Evolutionary conservation across 148 eudicot genomes (phyloP), one percentile per base, ranked within the genome.

Genomic region (Vaccinium darrowii): DNA sequence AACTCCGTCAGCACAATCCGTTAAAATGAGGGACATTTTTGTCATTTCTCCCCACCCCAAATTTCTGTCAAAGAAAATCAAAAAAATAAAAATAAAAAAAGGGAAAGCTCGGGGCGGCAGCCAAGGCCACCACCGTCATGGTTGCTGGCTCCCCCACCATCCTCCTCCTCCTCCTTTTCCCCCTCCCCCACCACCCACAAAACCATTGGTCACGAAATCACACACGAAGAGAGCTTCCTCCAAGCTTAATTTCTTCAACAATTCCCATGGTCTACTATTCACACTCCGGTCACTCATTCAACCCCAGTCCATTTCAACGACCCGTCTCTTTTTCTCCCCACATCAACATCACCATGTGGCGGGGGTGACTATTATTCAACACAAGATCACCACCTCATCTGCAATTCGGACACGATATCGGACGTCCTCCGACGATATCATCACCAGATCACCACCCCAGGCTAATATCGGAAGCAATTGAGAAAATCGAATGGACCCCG

Each of bases 401-500:
- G 5, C 94, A 91, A 69, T 94, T 92, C 84, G 93, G 89, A 0
- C 89, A 91, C 72, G 92, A 94, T n/a, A 33, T 33, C 36, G 90
- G 90, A 33, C 36, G 36, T 7, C 53, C 53, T 7, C 11, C 53
- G 36, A 33, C 36, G 36, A 33, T 33, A 53, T 53, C 57, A 53
- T 25, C 72, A 10, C 2, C 36, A 33, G 72, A 65, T 11, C 71
- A 63, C 30, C 23, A 63, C 71, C 27, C n/a, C 12, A 63, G 71
- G 71, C 91, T 95, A 30, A 85, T 94, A 4, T 87, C 98, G 0
- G 98, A 93, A 67, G 86, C 93, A 1, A 82, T 92, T 1, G 94
- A 93, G 9, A 30, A 30, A 30, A 30, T 30, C 30, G 30, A 30
- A 30, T 30, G 30, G 30, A 30, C 30, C 30, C 30, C 30, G 30